Base-by-base conservation (phyloP, 2,329 filamentous ascomycete genomes). In the Alternaria gaisen region DNA sequence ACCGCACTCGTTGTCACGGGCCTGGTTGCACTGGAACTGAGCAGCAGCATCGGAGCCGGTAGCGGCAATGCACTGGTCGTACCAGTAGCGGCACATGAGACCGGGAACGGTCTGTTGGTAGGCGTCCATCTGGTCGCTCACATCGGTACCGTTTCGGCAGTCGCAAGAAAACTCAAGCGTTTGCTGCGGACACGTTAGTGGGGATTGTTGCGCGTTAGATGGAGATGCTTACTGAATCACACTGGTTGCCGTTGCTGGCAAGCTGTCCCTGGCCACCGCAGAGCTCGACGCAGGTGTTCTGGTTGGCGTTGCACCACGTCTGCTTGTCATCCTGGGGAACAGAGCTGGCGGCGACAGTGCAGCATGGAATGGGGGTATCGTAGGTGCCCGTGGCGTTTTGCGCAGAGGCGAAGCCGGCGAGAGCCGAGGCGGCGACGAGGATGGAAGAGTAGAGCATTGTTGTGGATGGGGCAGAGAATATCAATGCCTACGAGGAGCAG, bases 71-170 rank as follows among this genome's bases (percentile, higher is more conserved):
- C 82, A 84, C 58, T 77, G 64, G 40, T 63, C 67, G 71, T 77
- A 86, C 78, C 83, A 85, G 64, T 78, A 78, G 70, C 83, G 72
- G 80, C 88, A 90, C 76, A 87, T 82, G 76, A 82, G 88, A 77
- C 82, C 87, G 42, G 87, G 87, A 50, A 91, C 79, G 24, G 86
- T 87, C 76, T 86, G 79, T 55, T 77, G 68, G 79, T 88, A 91
- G 68, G 81, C 79, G 61, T 80, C 75, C 61, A 70, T 62, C 41
- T 26, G 47, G 18, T 48, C 38, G 32, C 42, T 55, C 68, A 88
- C 82, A 71, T 88, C 83, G 42, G 81, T 83, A 66, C 83, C 84
- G 74, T 88, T 85, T 65, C 54, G 48, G 81, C 88, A 91, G 52
- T 80, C 79, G 79, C 88, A 91, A 58, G 72, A 81, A 80, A 82